phyloP scores from a whole-genome alignment of 371 early-diverging fungal species.

The Syncephalastrum contaminatum region DNA sequence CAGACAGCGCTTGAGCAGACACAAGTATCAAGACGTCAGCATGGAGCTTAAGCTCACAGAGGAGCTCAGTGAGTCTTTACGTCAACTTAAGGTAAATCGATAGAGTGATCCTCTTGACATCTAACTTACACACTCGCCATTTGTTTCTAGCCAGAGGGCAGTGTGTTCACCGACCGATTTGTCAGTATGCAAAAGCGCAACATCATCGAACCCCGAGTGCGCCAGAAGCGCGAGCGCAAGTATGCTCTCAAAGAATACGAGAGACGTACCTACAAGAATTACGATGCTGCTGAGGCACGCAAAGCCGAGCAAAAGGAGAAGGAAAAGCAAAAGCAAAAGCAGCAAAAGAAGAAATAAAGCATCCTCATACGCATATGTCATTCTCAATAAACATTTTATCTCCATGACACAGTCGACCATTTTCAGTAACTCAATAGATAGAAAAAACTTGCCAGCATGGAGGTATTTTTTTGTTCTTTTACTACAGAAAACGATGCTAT shows the following conservation, averaged over 20 bases:
- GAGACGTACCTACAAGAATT: constrained; percentile 52
- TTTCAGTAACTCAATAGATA: too few species aligned
- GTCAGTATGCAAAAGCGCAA: constrained; percentile 81
- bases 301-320: constrained; percentile 14
- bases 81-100: constrained; percentile 50
- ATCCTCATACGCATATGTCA: too few species aligned
- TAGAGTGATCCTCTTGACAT: constrained; percentile 2
- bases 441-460: too few species aligned
- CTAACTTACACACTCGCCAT: background rate
- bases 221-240: constrained; percentile 38
- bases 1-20: constrained; percentile 47
- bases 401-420: too few species aligned
- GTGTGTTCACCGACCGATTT: constrained; percentile 79
- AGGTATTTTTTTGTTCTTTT: too few species aligned
- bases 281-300: constrained; percentile 14
- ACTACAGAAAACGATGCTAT: too few species aligned
- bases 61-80: constrained; percentile 56
- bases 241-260: constrained; percentile 58
- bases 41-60: constrained; percentile 60
- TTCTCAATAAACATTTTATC: too few species aligned
- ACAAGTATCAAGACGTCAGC: constrained; percentile 43
- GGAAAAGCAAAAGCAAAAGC: constrained; percentile 12
- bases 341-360: background rate
- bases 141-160: constrained; percentile 81
- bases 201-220: constrained; percentile 81